phyloP scores from a whole-genome alignment of 208 protist genomes.

The Acanthamoeba royreba region DNA sequence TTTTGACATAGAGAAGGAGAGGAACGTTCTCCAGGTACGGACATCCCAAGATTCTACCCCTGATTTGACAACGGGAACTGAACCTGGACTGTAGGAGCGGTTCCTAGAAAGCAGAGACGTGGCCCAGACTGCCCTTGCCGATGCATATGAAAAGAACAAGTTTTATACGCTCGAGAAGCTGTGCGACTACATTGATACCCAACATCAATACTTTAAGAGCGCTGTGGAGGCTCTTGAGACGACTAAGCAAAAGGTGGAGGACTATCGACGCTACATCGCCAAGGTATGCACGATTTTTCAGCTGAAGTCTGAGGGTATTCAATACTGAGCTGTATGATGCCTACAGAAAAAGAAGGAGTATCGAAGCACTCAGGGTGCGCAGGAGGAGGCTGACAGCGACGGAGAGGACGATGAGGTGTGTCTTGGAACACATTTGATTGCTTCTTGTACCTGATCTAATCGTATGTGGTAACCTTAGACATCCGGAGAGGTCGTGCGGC shows the following conservation, averaged over 20 bases:
- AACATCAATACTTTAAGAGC: neutral
- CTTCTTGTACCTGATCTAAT: no score
- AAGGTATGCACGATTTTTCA: neutral
- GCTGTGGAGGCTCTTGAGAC: neutral
- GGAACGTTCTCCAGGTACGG: constrained; percentile 2
- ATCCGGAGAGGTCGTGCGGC: neutral
- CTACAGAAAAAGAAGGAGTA: constrained; percentile 36
- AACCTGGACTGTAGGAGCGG: neutral
- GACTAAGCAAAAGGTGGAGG: neutral
- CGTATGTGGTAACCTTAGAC: neutral
- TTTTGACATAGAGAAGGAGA: constrained; percentile 35
- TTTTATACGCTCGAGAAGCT: constrained; percentile 6
- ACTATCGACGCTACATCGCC: constrained; percentile 26
- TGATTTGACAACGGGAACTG: neutral
- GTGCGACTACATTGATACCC: constrained; percentile 19
- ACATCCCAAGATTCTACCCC: neutral
- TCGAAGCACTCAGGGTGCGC: neutral
- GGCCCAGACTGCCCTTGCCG: neutral
- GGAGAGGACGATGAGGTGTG: neutral
- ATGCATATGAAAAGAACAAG: constrained; percentile 29
- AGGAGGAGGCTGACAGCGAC: constrained; percentile 4
- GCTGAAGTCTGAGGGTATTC: neutral
- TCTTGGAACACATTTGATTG: neutral
- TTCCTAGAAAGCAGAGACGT: neutral
- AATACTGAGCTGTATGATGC: neutral